These are phyloP conservation scores for Populus deltoides DNA, from an alignment of 345 rosid species.

Conservation along the genomic window DNA sequence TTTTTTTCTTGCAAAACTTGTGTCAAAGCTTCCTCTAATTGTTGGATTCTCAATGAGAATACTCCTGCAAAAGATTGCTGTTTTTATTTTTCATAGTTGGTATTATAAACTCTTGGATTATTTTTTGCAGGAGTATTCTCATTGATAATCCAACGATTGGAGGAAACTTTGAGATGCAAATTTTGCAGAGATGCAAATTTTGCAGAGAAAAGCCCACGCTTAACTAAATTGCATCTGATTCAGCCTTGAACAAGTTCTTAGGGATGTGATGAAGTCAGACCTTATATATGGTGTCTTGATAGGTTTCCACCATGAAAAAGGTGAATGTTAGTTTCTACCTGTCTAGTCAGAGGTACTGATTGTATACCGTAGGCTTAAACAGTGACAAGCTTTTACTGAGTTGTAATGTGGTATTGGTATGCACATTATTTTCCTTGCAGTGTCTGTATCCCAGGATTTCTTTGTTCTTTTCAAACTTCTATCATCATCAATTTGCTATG, in stretches of 20 bases:
- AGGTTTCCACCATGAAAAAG: not conserved
- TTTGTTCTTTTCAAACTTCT: not conserved
- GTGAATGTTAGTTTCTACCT: not conserved
- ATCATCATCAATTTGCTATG: not conserved
- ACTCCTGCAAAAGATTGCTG: not conserved
- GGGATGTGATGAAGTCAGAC: not conserved
- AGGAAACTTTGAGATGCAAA: conserved; percentile 46
- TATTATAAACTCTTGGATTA: not conserved
- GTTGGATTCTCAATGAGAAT: not conserved
- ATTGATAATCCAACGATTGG: conserved; percentile 47
- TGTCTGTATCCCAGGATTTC: not conserved
- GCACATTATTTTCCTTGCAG: not conserved
- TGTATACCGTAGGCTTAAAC: not conserved
- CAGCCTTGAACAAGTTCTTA: not conserved
- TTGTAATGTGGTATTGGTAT: not conserved
- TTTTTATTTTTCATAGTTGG: not conserved
- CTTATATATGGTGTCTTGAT: not conserved
- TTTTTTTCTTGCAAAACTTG: not conserved
- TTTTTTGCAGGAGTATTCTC: conserved; percentile 58
- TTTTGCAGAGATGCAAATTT: conserved; percentile 50
- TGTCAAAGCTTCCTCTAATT: not conserved
- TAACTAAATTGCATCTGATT: not conserved
- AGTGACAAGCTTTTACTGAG: not conserved
- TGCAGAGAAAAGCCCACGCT: conserved; percentile 33
- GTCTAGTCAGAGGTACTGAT: not conserved